A percentile compares a stretch with the other conserved stretches of the same genome.
These are phyloP conservation scores for Yarrowia deformans DNA, from an alignment of 805 yeast genomes.

Conservation along the genomic window DNA sequence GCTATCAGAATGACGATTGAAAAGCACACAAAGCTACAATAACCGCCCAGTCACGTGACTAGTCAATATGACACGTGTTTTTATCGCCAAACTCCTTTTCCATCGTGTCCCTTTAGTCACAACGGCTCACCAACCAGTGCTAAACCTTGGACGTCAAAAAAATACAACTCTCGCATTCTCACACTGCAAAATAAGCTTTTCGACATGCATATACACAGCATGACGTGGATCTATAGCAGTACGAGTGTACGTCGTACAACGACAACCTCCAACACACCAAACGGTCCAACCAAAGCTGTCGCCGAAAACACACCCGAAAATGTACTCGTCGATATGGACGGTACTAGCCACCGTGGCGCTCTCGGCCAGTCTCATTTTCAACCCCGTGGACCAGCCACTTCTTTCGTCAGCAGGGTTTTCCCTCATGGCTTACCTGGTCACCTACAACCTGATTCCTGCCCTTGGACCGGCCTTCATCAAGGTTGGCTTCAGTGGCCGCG, in stretches of 20 bases:
- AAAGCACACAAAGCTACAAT: too few species aligned
- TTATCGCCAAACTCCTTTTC: too few species aligned
- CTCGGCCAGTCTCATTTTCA: slow-evolving; percentile 43
- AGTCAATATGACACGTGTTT: background rate
- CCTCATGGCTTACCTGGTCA: slow-evolving; percentile 67
- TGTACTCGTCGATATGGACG: slow-evolving; percentile 37
- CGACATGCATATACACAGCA: slow-evolving; percentile 22
- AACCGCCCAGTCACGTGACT: too few species aligned
- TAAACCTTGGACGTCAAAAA: background rate
- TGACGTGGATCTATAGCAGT: slow-evolving; percentile 14
- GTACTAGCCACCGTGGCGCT: slow-evolving; percentile 35
- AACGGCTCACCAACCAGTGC: background rate
- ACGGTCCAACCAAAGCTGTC: too few species aligned
- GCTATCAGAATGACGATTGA: too few species aligned
- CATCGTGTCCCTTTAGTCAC: background rate
- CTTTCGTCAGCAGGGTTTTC: slow-evolving; percentile 71
- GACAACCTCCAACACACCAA: background rate
- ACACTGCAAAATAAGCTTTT: background rate
- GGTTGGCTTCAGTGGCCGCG: slow-evolving; percentile 86
- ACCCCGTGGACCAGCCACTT: slow-evolving; percentile 55
- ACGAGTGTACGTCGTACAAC: background rate
- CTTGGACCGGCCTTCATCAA: slow-evolving; percentile 70
- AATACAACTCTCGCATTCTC: slow-evolving; percentile 3
- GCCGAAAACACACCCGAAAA: background rate
- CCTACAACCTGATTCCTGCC: slow-evolving; percentile 69